phyloP scores from a whole-genome alignment of 306 rosid genomes.

The Cicer judaicum region DNA sequence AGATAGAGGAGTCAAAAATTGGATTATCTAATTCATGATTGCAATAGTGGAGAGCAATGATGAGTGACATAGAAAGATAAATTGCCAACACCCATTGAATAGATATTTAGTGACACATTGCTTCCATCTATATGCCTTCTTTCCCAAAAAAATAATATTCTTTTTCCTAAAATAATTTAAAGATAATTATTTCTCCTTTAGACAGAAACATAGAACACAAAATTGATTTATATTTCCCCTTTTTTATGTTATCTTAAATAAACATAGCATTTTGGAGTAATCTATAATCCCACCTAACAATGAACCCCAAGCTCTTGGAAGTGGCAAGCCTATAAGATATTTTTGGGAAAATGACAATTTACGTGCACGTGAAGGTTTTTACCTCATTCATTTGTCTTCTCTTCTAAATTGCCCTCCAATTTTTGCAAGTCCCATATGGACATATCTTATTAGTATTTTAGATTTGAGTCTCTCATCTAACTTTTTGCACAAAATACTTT shows the following conservation, averaged over 20 bases:
- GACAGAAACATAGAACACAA: background rate
- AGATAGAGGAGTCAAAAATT: too few species aligned
- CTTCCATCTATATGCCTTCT: slow-evolving; percentile 3
- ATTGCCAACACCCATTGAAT: background rate
- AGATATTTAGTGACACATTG: background rate
- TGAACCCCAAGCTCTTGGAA: slow-evolving; percentile 61
- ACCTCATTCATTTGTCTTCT: slow-evolving; percentile 46
- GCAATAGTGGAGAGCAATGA: too few species aligned
- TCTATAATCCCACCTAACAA: slow-evolving; percentile 48
- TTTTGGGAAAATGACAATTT: slow-evolving; percentile 53
- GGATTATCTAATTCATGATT: too few species aligned
- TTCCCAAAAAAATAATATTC: background rate
- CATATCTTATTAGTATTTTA: slow-evolving; percentile 11
- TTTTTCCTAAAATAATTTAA: slow-evolving; percentile 14
- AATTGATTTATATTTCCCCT: slow-evolving; percentile 3
- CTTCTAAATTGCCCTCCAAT: slow-evolving; percentile 26
- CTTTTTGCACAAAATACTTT: background rate
- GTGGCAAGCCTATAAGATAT: slow-evolving; percentile 36
- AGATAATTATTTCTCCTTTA: slow-evolving; percentile 1
- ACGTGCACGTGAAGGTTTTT: slow-evolving; percentile 60
- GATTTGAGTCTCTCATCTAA: slow-evolving; percentile 6
- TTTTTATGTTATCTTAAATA: background rate
- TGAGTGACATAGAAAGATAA: too few species aligned
- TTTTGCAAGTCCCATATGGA: slow-evolving; percentile 20
- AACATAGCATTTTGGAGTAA: slow-evolving; percentile 36